Evolutionary conservation across 805 yeast genomes (phyloP), one percentile per base, ranked within the genome.

Genomic region (Lipomyces oligophaga): DNA sequence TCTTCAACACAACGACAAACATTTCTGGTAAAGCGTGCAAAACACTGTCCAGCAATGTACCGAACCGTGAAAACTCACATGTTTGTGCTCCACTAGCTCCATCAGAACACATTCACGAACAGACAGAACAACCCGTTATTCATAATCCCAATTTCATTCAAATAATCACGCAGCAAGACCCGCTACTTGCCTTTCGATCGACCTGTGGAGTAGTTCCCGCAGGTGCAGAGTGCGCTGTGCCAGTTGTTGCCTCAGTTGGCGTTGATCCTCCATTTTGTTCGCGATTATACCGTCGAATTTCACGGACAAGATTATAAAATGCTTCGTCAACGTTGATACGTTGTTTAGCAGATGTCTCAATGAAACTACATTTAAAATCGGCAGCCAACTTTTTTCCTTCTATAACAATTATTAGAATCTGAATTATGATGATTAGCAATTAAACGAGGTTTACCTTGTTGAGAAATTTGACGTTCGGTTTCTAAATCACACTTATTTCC

Each of bases 281-380:
- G 3, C 49, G 41, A 34, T 55, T 55, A 35, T 41, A 55, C 20
- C 53, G 47, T 15, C 62, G 41, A 45, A 59, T 78, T 35, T 72
- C 70, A 56, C 86, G 73, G 13, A 81, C 87, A 54, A 82, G 66
- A 34, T 79, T 81, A 61, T 75, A 80, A 65, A 86, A 86, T 2
- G 89, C 83, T 59, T 82, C 87, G 62, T 86, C 94, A 36, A 93
- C 97, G 60, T 93, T 89, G 56, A 83, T 76, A 49, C 95, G 81
- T 60, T 83, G 85, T 66, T 93, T 93, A 20, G 97, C 97, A 33
- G 90, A 80, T 1, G 97, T 86, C 68, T 93, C 98, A 58, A 89
- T 75, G 64, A 89, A 93, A 21, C 61, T 61, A 51, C 72, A 64
- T 30, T 83, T 86, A 45, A 86, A 71, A 41, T 74, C 74, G 56